phyloP scores from a whole-genome alignment of 352 stramenopile genomes.

The Elongisporangium undulatum region DNA sequence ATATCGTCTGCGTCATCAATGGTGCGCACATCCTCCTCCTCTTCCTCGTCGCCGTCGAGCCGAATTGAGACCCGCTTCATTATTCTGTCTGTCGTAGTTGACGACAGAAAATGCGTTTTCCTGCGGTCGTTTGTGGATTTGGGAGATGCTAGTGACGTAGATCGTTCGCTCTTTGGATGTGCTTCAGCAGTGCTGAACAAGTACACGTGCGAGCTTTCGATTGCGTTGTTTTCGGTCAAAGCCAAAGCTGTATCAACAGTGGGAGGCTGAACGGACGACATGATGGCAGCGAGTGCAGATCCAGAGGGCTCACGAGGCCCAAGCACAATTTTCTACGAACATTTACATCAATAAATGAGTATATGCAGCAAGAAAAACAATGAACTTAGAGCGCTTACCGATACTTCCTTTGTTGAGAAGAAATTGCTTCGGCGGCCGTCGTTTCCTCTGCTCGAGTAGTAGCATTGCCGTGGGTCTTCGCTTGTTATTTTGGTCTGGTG shows the following conservation, averaged over 20 bases:
- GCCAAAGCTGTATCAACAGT: conserved; percentile 39
- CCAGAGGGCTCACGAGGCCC: conserved; percentile 47
- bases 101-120: not conserved
- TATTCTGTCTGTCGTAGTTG: not conserved
- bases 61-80: not conserved
- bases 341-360: not conserved
- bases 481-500: conserved; percentile 21
- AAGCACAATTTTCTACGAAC: conserved; percentile 43
- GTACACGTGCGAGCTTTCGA: not conserved
- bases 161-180: not conserved
- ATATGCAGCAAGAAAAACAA: not conserved
- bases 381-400: conserved; percentile 12
- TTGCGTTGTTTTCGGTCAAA: conserved; percentile 30
- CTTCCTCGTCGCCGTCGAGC: not conserved
- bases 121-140: not conserved
- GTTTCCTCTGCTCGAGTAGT: conserved; percentile 11
- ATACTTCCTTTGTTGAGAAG: conserved; percentile 38
- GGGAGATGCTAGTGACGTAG: not conserved
- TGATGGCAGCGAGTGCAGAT: conserved; percentile 36
- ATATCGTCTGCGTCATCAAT: not conserved
- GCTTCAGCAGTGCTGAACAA: not conserved
- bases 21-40: not conserved
- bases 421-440: conserved; percentile 43
- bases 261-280: conserved; percentile 40
- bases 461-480: conserved; percentile 19